These are phyloP conservation scores for Physocladia obscura DNA, from an alignment of 192 early-diverging fungal species.

Conservation along the genomic window DNA sequence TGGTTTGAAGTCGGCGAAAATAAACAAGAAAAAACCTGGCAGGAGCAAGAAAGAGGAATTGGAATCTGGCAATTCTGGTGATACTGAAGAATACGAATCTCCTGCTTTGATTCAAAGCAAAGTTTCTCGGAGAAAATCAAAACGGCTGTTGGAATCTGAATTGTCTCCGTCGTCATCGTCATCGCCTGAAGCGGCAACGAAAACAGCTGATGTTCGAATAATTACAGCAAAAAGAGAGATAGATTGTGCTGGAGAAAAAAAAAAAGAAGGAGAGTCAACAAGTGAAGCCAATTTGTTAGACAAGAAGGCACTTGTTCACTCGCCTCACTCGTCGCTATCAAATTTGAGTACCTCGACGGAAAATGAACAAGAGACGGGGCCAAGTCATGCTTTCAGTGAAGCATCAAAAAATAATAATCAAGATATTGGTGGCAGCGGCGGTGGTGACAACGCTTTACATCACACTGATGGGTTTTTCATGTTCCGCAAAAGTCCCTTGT, in stretches of 20 bases:
- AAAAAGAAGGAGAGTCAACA: no score
- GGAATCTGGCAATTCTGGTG: conserved; percentile 15
- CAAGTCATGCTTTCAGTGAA: no score
- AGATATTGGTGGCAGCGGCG: background rate
- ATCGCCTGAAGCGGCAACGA: background rate
- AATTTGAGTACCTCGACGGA: no score
- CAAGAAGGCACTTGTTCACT: background rate
- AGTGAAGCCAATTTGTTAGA: no score
- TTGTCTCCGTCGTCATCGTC: no score
- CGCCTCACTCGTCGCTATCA: conserved; percentile 2
- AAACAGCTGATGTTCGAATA: background rate
- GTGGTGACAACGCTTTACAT: no score
- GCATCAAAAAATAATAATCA: no score
- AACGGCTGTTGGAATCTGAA: no score
- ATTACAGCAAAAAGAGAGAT: no score
- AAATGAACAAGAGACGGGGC: no score
- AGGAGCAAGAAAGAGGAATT: background rate
- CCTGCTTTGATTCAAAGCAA: no score
- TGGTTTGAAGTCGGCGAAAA: background rate
- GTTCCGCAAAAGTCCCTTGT: background rate
- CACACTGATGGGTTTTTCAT: background rate
- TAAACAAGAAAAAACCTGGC: background rate
- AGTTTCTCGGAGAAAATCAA: background rate
- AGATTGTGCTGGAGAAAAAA: no score
- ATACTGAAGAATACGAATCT: conserved; percentile 14